Conservation (phyloP, 495 filamentous ascomycete genomes). For the Cercophora sp. region DNA sequence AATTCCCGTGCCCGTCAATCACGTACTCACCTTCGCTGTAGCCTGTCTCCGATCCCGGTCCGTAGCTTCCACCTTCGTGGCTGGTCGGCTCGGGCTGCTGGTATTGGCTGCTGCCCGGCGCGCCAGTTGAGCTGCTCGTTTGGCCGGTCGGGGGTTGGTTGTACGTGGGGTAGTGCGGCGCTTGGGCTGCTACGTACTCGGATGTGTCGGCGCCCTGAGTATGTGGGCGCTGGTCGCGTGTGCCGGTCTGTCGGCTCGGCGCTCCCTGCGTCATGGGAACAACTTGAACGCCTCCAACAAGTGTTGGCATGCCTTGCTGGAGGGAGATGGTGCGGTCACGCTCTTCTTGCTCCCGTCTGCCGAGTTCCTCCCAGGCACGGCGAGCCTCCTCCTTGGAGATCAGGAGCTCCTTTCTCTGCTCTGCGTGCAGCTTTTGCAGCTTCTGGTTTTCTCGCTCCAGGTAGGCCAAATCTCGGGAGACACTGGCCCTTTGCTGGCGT, state of each 20-base stretch:
- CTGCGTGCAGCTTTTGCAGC: slow-evolving; percentile 69
- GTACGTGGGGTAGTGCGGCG: slow-evolving; percentile 31
- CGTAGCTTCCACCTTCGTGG: slow-evolving; percentile 28
- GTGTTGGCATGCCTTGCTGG: slow-evolving; percentile 79
- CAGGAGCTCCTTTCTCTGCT: slow-evolving; percentile 84
- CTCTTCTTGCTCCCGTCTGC: slow-evolving; percentile 89
- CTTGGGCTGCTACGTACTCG: slow-evolving; percentile 36
- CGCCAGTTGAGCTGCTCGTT: slow-evolving; percentile 12
- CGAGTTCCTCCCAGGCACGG: slow-evolving; percentile 94
- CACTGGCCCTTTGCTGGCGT: slow-evolving; percentile 62
- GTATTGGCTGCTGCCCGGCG: slow-evolving; percentile 14
- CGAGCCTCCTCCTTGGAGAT: slow-evolving; percentile 97
- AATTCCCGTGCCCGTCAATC: slow-evolving; percentile 46
- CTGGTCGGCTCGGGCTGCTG: slow-evolving; percentile 22
- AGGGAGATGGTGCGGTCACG: slow-evolving; percentile 83
- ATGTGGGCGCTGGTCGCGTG: slow-evolving; percentile 36
- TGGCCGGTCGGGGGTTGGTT: slow-evolving; percentile 38
- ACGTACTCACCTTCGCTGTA: slow-evolving; percentile 58
- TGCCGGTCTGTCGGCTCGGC: slow-evolving; percentile 60
- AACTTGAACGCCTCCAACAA: slow-evolving; percentile 94
- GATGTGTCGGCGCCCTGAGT: slow-evolving; percentile 34
- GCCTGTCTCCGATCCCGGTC: slow-evolving; percentile 47
- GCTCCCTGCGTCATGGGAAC: slow-evolving; percentile 84
- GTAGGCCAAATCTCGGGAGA: slow-evolving; percentile 57
- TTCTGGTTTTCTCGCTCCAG: slow-evolving; percentile 63